Percentiles rank a stretch among this genome's conserved stretches.
phyloP scores from a whole-genome alignment of 2,329 filamentous ascomycete species.

The Herpomyces periplanetae region DNA sequence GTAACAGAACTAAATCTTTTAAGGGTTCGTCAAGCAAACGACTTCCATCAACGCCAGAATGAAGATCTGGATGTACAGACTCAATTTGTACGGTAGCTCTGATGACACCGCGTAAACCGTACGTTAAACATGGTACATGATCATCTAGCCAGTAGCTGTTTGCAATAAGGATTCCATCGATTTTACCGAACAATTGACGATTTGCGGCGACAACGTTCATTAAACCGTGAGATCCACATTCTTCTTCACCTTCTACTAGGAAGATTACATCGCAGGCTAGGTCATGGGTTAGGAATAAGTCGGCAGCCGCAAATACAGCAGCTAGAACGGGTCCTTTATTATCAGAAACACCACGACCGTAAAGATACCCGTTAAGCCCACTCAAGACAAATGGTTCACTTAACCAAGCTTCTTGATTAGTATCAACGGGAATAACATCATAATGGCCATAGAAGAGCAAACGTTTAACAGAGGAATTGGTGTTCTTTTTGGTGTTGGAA shows the following conservation, averaged over 20 bases:
- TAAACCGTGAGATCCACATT: constrained; percentile 69
- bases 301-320: constrained; percentile 65
- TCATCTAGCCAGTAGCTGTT: constrained; percentile 98
- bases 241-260: constrained; percentile 81
- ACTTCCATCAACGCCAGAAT: constrained; percentile 87
- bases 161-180: constrained; percentile 75
- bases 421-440: constrained; percentile 69
- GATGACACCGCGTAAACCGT: constrained; percentile 65
- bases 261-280: constrained; percentile 68
- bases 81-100: constrained; percentile 68
- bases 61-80: constrained; percentile 48
- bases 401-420: constrained; percentile 41
- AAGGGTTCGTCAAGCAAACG: constrained; percentile 59
- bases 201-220: constrained; percentile 37
- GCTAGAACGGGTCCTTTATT: constrained; percentile 91
- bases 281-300: constrained; percentile 43
- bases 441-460: constrained; percentile 94
- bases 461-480: constrained; percentile 27
- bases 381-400: constrained; percentile 61
- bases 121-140: constrained; percentile 71
- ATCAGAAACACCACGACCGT: constrained; percentile 79
- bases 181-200: constrained; percentile 45
- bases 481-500: no score
- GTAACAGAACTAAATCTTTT: constrained; percentile 49
- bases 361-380: constrained; percentile 63